Percentiles rank a stretch among this genome's conserved stretches.
These are phyloP conservation scores for Tetraselmis chui DNA, from an alignment of 139 green algal species.

Conservation along the genomic window DNA sequence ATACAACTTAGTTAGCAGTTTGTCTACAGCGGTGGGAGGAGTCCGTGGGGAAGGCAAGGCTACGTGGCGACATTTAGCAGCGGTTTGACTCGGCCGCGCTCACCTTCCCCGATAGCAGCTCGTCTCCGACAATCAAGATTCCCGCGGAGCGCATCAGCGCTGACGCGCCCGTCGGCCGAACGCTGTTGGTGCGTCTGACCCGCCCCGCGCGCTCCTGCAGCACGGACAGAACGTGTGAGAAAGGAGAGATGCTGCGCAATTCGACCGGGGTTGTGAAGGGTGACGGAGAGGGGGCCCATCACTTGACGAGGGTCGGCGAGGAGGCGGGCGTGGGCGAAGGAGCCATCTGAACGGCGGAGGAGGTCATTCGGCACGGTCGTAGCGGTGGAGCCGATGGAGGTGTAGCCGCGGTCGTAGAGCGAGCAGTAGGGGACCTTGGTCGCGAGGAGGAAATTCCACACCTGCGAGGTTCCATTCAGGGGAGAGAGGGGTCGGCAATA, in stretches of 20 bases:
- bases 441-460: conserved; percentile 82
- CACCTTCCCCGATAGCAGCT: conserved; percentile 38
- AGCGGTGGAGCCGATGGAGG: conserved; percentile 55
- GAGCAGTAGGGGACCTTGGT: conserved; percentile 60
- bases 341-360: not conserved
- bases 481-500: conserved; percentile 4
- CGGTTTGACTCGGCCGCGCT: not conserved
- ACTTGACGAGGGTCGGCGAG: too few species aligned
- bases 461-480: too few species aligned
- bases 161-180: not conserved
- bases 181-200: not conserved
- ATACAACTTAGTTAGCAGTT: not conserved
- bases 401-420: conserved; percentile 89
- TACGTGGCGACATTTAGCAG: not conserved
- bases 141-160: conserved; percentile 10
- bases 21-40: not conserved
- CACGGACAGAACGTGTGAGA: not conserved
- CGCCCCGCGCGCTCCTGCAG: conserved; percentile 6
- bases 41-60: not conserved
- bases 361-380: conserved; percentile 75
- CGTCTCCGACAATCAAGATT: conserved; percentile 38
- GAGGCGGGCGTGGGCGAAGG: too few species aligned
- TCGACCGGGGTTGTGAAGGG: not conserved
- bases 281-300: not conserved
- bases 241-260: not conserved